Conservation (phyloP, 257 asterid species). For the Gynochthodes officinalis region DNA sequence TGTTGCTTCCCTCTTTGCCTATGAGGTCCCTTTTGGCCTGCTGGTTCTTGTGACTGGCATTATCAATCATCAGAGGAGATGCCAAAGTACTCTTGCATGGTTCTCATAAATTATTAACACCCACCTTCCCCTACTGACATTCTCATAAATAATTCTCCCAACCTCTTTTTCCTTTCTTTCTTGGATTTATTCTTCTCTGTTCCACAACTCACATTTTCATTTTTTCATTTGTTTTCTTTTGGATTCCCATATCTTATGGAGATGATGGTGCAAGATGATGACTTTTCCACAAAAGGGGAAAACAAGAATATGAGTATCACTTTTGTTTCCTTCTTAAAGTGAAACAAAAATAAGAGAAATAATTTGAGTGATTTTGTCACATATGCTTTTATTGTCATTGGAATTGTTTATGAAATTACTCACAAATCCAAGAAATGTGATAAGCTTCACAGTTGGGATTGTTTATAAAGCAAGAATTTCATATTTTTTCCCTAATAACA, state of each 20-base stretch:
- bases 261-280: slow-evolving; percentile 5
- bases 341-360: not conserved
- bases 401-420: not conserved
- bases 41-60: slow-evolving; percentile 29
- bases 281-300: slow-evolving; percentile 3
- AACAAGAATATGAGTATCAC: not conserved
- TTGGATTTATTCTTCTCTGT: slow-evolving; percentile 9
- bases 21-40: slow-evolving; percentile 18
- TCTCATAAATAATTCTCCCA: slow-evolving; percentile 24
- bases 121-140: slow-evolving; percentile 26
- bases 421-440: not conserved
- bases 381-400: not conserved
- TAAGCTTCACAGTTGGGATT: too few species aligned
- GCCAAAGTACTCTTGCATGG: slow-evolving; percentile 26
- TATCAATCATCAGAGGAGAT: slow-evolving; percentile 14
- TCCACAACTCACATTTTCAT: not conserved
- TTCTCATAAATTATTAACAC: slow-evolving; percentile 22
- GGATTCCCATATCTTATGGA: not conserved
- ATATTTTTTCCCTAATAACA: too few species aligned
- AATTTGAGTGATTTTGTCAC: not conserved
- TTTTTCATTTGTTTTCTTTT: not conserved
- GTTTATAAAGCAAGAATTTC: too few species aligned
- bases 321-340: not conserved
- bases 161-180: not conserved
- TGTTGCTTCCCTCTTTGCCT: slow-evolving; percentile 22